Base-by-base conservation (phyloP, 2,329 filamentous ascomycete genomes). In the Alternaria brassicae region DNA sequence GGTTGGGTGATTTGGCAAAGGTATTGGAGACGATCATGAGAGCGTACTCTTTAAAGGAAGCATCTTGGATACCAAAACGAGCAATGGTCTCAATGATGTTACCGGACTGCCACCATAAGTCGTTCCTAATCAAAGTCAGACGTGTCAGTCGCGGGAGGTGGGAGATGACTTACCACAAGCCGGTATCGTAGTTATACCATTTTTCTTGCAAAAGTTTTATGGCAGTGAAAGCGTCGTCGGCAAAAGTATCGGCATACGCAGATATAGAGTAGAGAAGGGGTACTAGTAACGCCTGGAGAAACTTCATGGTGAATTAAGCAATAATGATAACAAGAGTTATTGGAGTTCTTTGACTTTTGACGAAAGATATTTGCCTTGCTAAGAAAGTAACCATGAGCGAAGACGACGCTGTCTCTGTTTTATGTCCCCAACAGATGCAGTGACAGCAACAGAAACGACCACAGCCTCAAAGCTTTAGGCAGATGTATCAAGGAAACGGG, bases 31-130 rank as follows among this genome's bases (percentile, higher is more conserved):
- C 57, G 30, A 77, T 75, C 39, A 72, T 61, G 9, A 63, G 58
- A 13, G 73, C 75, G 10, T 70, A 65, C 30, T 53, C 60, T 47
- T 71, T 73, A 64, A 72, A 78, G 23, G 62, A 59, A 6, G 51
- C 41, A 52, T 77, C 74, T 39, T 69, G 52, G 13, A 65, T 59
- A 44, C 72, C 75, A 39, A 77, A 74, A 36, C 67, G 69, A n/a
- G 72, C 72, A 17, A 77, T 65, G 2, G 72, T 70, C 27, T 73
- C 71, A n/a, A 77, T 56, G 10, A 76, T 76, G 58, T 77, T 77
- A n/a, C 70, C 75, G 2, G 72, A 75, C 40, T 78, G 68, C 75
- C 75, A 78, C 75, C 75, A 78, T n/a, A 72, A 56, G n/a, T 73
- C 57, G 25, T 64, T 53, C 56, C 67, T 71, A 34, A 3, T 28